Percentiles rank a stretch among this genome's conserved stretches.
These are phyloP conservation scores for Leptographium procerum DNA, from an alignment of 2,329 filamentous ascomycete species.

Conservation along the genomic window DNA sequence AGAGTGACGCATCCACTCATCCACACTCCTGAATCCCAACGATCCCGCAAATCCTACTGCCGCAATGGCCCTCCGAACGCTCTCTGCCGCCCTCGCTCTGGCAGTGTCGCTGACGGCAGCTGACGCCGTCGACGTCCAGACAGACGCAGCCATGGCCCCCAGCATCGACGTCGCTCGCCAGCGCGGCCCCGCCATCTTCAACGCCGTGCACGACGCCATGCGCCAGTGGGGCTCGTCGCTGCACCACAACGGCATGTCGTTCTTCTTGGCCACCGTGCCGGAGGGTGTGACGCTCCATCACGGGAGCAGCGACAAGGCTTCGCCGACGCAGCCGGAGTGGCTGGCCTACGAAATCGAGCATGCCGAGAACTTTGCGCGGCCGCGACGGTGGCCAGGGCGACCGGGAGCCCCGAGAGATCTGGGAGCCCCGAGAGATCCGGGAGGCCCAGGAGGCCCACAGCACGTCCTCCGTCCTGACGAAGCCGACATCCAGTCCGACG, in stretches of 20 bases:
- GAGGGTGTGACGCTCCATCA: slow-evolving; percentile 58
- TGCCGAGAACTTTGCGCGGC: slow-evolving; percentile 53
- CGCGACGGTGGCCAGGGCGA: slow-evolving; percentile 26
- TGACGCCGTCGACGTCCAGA: background rate
- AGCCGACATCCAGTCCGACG: background rate
- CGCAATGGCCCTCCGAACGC: background rate
- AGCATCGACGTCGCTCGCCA: slow-evolving; percentile 3
- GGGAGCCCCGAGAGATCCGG: background rate
- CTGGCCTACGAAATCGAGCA: slow-evolving; percentile 69
- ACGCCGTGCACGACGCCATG: slow-evolving; percentile 27
- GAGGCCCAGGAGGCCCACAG: background rate
- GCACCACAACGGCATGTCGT: slow-evolving; percentile 64
- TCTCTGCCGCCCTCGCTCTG: background rate
- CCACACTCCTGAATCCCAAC: background rate
- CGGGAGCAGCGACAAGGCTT: slow-evolving; percentile 35
- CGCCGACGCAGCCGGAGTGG: slow-evolving; percentile 49
- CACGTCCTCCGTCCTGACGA: background rate
- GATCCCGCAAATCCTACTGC: background rate
- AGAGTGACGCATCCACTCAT: too few species aligned
- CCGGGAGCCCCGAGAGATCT: background rate
- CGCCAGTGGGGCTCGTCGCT: slow-evolving; percentile 63
- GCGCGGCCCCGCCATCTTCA: slow-evolving; percentile 42
- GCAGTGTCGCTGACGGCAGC: background rate
- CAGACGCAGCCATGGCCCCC: background rate
- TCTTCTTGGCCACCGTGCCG: slow-evolving; percentile 57